Conservation (phyloP, 345 rosid genomes). For the Eucalyptus tenuipes region DNA sequence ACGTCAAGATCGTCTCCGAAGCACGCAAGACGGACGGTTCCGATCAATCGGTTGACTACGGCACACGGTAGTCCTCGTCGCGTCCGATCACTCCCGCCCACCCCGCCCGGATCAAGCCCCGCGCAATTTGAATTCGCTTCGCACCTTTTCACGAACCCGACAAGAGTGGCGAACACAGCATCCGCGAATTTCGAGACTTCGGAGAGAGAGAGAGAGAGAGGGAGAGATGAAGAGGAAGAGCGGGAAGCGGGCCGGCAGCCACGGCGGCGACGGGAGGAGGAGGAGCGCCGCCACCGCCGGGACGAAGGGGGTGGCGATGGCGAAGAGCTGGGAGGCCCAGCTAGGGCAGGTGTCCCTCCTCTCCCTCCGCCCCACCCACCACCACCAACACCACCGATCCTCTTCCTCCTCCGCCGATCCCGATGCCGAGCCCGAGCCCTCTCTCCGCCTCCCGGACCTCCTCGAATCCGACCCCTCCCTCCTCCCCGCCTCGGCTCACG, state of each 20-base stretch:
- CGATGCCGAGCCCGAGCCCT: slow-evolving; percentile 3
- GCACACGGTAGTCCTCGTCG: not conserved
- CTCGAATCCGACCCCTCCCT: slow-evolving; percentile 29
- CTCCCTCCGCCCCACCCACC: not conserved
- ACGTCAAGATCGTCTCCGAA: not conserved
- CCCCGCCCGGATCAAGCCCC: not conserved
- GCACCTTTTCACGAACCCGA: not conserved
- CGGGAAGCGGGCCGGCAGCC: slow-evolving; percentile 19
- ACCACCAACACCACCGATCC: not conserved
- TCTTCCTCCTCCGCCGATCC: not conserved
- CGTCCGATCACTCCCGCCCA: not conserved
- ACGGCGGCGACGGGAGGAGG: slow-evolving; percentile 6
- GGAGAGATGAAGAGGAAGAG: slow-evolving; percentile 4
- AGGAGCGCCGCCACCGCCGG: not conserved
- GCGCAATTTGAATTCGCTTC: not conserved
- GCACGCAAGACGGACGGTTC: not conserved
- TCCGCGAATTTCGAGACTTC: not conserved
- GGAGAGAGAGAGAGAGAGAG: not conserved
- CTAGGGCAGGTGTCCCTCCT: slow-evolving; percentile 17
- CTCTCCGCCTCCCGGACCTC: slow-evolving; percentile 6
- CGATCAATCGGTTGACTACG: not conserved
- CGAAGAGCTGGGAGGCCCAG: slow-evolving; percentile 26
- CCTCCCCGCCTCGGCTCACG: slow-evolving; percentile 6
- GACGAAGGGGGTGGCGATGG: slow-evolving; percentile 15
- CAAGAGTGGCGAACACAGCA: not conserved